Evolutionary conservation across 352 stramenopile genomes (phyloP).

Genomic region (Plasmopara halstedii): DNA sequence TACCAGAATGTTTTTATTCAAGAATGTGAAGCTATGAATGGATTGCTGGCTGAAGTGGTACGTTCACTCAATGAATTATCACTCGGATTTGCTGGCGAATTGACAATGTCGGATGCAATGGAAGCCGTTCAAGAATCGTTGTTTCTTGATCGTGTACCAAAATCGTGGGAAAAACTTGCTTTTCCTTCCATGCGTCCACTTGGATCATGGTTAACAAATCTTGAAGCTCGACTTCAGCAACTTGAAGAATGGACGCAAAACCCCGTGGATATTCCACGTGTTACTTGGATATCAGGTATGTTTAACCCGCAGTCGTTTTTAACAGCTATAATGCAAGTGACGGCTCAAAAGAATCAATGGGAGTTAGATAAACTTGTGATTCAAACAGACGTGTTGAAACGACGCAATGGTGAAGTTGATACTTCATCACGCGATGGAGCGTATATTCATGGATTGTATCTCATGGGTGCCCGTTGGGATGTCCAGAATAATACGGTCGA

Average conservation of each 20-base stretch:
- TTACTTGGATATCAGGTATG: conserved; percentile 93
- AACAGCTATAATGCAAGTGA: conserved; percentile 96
- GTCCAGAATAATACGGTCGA: conserved; percentile 88
- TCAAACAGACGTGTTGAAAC: conserved; percentile 95
- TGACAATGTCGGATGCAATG: conserved; percentile 98
- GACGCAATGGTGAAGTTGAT: conserved; percentile 87
- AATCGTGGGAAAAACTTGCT: conserved; percentile 91
- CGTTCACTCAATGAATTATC: conserved; percentile 96
- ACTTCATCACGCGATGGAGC: conserved; percentile 87
- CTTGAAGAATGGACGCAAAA: conserved; percentile 96
- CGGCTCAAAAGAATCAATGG: conserved; percentile 96
- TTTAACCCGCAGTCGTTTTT: conserved; percentile 96
- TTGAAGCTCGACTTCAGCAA: conserved; percentile 88
- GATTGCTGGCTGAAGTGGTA: conserved; percentile 91
- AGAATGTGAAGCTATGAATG: conserved; percentile 98
- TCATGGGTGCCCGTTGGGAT: conserved; percentile 97
- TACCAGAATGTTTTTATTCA: conserved; percentile 98
- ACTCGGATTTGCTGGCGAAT: conserved; percentile 93
- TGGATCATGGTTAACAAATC: conserved; percentile 91
- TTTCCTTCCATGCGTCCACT: conserved; percentile 91
- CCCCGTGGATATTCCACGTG: conserved; percentile 92
- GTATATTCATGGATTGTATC: conserved; percentile 91
- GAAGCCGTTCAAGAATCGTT: conserved; percentile 92
- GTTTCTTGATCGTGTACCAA: conserved; percentile 90
- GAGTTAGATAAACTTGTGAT: conserved; percentile 96